Percentiles rank a stretch among this genome's conserved stretches.
Conservation (phyloP, 768 basidiomycete species). For the Cyathus striatus region DNA sequence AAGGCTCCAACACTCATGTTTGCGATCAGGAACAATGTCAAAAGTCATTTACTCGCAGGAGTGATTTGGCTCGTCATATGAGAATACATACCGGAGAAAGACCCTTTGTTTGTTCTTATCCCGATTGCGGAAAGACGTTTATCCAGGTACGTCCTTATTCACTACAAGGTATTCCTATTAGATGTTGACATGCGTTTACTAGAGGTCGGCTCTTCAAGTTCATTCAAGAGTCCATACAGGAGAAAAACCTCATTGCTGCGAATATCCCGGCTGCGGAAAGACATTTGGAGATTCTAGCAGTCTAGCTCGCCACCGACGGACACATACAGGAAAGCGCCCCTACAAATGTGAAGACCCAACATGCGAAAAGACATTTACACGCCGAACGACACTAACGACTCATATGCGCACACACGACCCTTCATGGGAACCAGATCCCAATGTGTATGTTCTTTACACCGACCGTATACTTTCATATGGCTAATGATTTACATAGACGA, state of each 20-base stretch:
- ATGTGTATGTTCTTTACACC: slow-evolving; percentile 47
- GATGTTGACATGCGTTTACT: slow-evolving; percentile 9
- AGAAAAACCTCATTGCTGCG: slow-evolving; percentile 88
- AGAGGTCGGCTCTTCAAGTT: slow-evolving; percentile 88
- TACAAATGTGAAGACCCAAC: slow-evolving; percentile 82
- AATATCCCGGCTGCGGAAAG: slow-evolving; percentile 83
- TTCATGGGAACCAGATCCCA: slow-evolving; percentile 79
- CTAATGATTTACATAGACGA: slow-evolving; percentile 59
- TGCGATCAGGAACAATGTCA: slow-evolving; percentile 72
- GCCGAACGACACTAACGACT: slow-evolving; percentile 77
- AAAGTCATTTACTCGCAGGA: slow-evolving; percentile 79
- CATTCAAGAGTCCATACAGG: slow-evolving; percentile 89
- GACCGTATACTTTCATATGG: slow-evolving; percentile 3
- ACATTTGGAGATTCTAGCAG: slow-evolving; percentile 91
- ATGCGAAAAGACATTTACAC: slow-evolving; percentile 85
- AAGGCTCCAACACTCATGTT: slow-evolving; percentile 44
- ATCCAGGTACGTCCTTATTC: slow-evolving; percentile 61
- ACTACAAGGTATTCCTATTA: no score
- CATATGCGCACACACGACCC: slow-evolving; percentile 90
- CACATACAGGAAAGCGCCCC: slow-evolving; percentile 81
- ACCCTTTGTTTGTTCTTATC: slow-evolving; percentile 70
- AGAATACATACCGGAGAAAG: slow-evolving; percentile 90
- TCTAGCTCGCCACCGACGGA: slow-evolving; percentile 86
- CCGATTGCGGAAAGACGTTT: slow-evolving; percentile 83
- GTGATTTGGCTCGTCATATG: slow-evolving; percentile 81